Conservation (phyloP, 2,329 filamentous ascomycete species). For the Cordyceps farinosa region DNA sequence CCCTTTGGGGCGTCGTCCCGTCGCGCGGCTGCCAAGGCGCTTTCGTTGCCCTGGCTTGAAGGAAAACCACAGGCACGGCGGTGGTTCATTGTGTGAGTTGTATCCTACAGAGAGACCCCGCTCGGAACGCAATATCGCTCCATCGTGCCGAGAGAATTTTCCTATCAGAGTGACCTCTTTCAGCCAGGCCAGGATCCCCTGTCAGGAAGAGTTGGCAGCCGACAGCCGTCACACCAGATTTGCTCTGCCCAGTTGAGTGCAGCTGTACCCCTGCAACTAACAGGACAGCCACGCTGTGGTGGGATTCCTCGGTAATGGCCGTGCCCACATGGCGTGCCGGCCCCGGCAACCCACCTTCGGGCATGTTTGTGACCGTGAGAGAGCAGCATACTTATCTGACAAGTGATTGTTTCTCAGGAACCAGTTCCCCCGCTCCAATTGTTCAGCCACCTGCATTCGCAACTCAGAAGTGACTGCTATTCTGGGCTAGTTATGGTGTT, state of each 20-base stretch:
- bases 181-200: conserved; percentile 5
- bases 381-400: not conserved
- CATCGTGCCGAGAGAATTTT: not conserved
- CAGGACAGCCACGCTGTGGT: not conserved
- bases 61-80: not conserved
- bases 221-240: not conserved
- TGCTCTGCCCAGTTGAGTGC: not conserved
- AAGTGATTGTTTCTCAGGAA: not conserved
- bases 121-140: not conserved
- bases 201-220: not conserved
- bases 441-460: not conserved
- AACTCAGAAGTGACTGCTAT: not conserved
- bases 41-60: not conserved
- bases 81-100: too few species aligned
- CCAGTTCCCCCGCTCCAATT: not conserved
- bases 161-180: not conserved
- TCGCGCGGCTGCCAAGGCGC: not conserved
- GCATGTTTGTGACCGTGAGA: not conserved
- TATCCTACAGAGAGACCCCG: too few species aligned
- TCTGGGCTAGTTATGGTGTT: not conserved
- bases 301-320: conserved; percentile 12
- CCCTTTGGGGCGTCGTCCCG: not conserved
- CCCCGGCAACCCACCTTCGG: not conserved
- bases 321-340: conserved; percentile 3
- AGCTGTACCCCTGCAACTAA: not conserved